Evolutionary conservation across 345 rosid genomes (phyloP).

Genomic region (Ceriops zippeliana): DNA sequence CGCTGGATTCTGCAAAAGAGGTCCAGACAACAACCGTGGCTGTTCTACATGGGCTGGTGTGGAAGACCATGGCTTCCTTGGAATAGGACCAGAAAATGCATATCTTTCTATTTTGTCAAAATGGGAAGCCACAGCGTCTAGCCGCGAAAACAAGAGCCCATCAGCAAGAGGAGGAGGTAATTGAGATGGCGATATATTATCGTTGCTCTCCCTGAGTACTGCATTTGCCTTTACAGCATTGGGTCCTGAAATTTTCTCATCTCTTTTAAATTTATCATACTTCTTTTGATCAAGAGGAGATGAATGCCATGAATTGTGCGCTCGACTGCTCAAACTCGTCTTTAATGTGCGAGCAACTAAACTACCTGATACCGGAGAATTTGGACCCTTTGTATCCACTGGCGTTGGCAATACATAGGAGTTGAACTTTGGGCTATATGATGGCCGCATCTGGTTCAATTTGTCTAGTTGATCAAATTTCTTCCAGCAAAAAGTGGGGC

Average conservation of each 20-base stretch:
- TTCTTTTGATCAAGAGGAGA: slow-evolving; percentile 21
- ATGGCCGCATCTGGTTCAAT: slow-evolving; percentile 10
- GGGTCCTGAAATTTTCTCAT: slow-evolving; percentile 42
- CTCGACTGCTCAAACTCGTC: slow-evolving; percentile 15
- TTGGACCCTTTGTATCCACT: slow-evolving; percentile 44
- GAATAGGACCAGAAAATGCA: slow-evolving; percentile 30
- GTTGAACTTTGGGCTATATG: slow-evolving; percentile 18
- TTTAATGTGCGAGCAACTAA: slow-evolving; percentile 16
- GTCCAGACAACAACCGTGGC: slow-evolving; percentile 63
- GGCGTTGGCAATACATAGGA: slow-evolving; percentile 30
- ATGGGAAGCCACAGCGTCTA: slow-evolving; percentile 19
- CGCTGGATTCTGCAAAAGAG: slow-evolving; percentile 39
- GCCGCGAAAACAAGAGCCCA: slow-evolving; percentile 10
- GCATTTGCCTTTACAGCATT: slow-evolving; percentile 28
- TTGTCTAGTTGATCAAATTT: slow-evolving; percentile 13
- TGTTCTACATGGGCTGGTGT: slow-evolving; percentile 7
- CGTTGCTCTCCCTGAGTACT: slow-evolving; percentile 58
- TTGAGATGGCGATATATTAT: slow-evolving; percentile 8
- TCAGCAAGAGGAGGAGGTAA: slow-evolving; percentile 28
- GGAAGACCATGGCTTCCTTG: slow-evolving; percentile 19
- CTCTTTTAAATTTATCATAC: slow-evolving; percentile 27
- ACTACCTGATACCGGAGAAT: slow-evolving; percentile 27
- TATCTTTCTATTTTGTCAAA: slow-evolving; percentile 20
- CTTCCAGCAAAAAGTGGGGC: slow-evolving; percentile 27
- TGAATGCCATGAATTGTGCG: slow-evolving; percentile 20